Conservation (phyloP, 768 basidiomycete species). For the Rhizopogon vesiculosus region DNA sequence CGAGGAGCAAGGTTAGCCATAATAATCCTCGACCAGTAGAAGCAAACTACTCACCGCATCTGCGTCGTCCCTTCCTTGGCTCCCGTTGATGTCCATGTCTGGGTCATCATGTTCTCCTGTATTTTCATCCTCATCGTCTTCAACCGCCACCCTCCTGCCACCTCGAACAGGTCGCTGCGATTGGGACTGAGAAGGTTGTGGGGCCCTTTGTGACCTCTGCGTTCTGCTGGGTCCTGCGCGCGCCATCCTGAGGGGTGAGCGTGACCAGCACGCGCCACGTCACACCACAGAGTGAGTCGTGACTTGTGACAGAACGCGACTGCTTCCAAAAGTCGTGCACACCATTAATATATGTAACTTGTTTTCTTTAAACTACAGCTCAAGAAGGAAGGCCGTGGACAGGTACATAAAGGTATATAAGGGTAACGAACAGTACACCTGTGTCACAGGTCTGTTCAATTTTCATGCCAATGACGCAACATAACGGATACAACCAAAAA, state of each 20-base stretch:
- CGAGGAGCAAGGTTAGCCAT: neutral
- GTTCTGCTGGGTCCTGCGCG: slow-evolving; percentile 28
- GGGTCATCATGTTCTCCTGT: slow-evolving; percentile 16
- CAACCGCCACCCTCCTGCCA: slow-evolving; percentile 17
- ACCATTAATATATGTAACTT: too few relatives aligned
- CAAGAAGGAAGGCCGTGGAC: too few relatives aligned
- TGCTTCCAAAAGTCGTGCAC: neutral
- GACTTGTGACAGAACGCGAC: slow-evolving; percentile 14
- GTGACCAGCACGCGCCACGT: neutral
- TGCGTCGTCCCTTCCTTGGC: slow-evolving; percentile 20
- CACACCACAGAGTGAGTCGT: neutral
- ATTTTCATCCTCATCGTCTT: slow-evolving; percentile 32
- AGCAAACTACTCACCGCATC: slow-evolving; percentile 12
- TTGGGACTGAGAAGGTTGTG: slow-evolving; percentile 35
- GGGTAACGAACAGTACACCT: too few relatives aligned
- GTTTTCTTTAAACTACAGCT: too few relatives aligned
- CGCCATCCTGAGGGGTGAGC: slow-evolving; percentile 18
- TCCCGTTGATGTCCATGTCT: slow-evolving; percentile 29
- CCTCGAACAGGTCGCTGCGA: slow-evolving; percentile 30
- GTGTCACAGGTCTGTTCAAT: too few relatives aligned
- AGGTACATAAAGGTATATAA: too few relatives aligned
- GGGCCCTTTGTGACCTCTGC: slow-evolving; percentile 34
- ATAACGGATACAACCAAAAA: neutral
- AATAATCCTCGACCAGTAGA: neutral
- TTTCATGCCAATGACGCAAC: too few relatives aligned